Evolutionary conservation across 495 filamentous ascomycete genomes (phyloP).

Genomic region (Neurospora tetrasperma): DNA sequence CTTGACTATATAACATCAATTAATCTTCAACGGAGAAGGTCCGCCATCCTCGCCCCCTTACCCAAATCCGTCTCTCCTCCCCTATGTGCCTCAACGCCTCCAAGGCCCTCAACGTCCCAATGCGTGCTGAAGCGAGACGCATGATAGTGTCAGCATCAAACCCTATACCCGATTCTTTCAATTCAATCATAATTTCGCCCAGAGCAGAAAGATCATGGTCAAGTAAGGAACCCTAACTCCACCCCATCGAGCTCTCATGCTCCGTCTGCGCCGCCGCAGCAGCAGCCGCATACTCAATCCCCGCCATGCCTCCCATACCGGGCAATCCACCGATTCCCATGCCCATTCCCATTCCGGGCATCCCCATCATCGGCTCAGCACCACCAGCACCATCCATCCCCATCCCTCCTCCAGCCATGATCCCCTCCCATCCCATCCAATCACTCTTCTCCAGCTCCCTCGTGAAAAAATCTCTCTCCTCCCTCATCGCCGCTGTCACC

Average conservation of each 20-base stretch:
- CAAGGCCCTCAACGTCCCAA: neutral
- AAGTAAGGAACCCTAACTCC: neutral
- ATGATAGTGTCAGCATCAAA: neutral
- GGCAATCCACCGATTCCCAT: neutral
- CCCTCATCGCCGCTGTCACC: slow-evolving; percentile 50
- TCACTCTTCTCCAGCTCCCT: slow-evolving; percentile 66
- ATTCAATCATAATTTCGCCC: neutral
- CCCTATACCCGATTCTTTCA: neutral
- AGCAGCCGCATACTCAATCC: neutral
- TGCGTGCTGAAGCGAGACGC: neutral
- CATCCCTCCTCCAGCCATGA: neutral
- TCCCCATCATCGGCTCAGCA: slow-evolving; percentile 2
- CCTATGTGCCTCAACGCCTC: neutral
- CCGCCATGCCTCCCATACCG: neutral
- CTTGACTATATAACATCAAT: neutral
- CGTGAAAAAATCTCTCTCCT: slow-evolving; percentile 83
- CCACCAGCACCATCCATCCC: neutral
- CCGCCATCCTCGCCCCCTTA: neutral
- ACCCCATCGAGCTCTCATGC: neutral
- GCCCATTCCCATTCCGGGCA: neutral
- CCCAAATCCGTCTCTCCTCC: neutral
- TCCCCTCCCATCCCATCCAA: slow-evolving; percentile 40
- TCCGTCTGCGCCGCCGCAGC: neutral
- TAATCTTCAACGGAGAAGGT: neutral
- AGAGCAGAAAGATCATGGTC: neutral